Percentiles rank a stretch among this genome's conserved stretches.
These are phyloP conservation scores for Plasmodium gaboni DNA, from an alignment of 169 alveolate genomes.

Conservation along the genomic window DNA sequence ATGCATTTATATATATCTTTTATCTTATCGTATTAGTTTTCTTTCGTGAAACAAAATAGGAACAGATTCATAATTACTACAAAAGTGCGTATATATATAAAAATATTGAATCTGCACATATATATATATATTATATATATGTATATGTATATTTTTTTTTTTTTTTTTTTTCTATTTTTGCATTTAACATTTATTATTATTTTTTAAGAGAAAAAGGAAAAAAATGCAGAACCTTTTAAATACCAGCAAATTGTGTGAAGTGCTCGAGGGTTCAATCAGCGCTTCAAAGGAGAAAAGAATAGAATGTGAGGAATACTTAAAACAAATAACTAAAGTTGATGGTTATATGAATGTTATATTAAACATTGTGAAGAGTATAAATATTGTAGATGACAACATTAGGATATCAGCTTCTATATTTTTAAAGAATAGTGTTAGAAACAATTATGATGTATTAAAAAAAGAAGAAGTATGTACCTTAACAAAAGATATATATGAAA, in stretches of 20 bases:
- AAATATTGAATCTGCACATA: too few species aligned
- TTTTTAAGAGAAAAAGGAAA: not conserved
- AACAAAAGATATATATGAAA: constrained; percentile 61
- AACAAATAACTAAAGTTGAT: constrained; percentile 34
- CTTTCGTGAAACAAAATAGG: too few species aligned
- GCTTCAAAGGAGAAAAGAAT: constrained; percentile 49
- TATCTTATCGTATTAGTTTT: too few species aligned
- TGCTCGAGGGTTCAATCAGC: constrained; percentile 65
- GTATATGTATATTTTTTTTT: not conserved
- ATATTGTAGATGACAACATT: constrained; percentile 45
- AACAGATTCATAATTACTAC: too few species aligned
- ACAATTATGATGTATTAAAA: constrained; percentile 36
- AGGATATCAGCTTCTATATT: constrained; percentile 52
- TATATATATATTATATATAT: too few species aligned
- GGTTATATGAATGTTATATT: constrained; percentile 55
- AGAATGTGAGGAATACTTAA: constrained; percentile 46
- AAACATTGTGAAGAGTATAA: constrained; percentile 29
- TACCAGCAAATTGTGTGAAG: constrained; percentile 32
- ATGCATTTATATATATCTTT: too few species aligned
- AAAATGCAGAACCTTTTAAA: constrained; percentile 13
- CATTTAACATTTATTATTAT: not conserved
- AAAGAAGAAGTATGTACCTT: constrained; percentile 55
- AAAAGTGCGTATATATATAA: too few species aligned
- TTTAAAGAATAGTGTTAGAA: constrained; percentile 45
- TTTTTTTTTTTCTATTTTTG: not conserved